Evolutionary conservation across 164 flowering plant species (phyloP), one percentile per base, ranked within the genome.

Genomic region (Brasenia schreberi): DNA sequence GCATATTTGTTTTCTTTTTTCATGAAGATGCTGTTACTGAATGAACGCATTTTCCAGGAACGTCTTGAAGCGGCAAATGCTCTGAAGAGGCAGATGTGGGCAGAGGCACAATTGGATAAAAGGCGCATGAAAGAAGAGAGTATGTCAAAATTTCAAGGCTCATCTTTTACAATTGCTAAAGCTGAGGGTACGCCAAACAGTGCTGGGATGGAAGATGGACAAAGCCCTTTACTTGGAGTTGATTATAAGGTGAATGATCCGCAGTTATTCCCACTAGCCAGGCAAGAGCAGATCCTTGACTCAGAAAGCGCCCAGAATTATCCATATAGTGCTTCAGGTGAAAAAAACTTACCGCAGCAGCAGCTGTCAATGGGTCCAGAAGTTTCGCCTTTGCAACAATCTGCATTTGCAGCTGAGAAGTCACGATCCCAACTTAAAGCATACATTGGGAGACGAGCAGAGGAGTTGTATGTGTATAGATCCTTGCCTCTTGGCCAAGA

Each of bases 401-500:
- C 77, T 68, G 82, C 75, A 64, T 77, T 75, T 80, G 82, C 78
- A 67, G 81, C 85, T 18, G 90, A 89, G 61, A 83, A 71, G 77
- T 82, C 92, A n/a, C 87, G 90, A 23, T 79, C 87, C 18, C 88
- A 87, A 74, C 72, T 88, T 59, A 93, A 93, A 74, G 78, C 94
- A 62, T 82, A 73, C 49, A 85, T 93, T 72, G 84, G 90, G 45
- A 87, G 85, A 61, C 83, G 66, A 72, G 98, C 98, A 58, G 96
- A 90, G 63, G 92, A 88, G 66, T 80, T 85, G 81, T 86, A 84
- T 77, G 88, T 87, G 1, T 87, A 90, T 70, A 81, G 96, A 71
- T 93, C 97, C 58, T 74, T 90, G 81, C 97, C 98, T 59, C 85
- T 90, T 56, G 98, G 97, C 63, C 94, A 84, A 66, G 97, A 93